Percentiles rank a stretch among this genome's conserved stretches.
These are phyloP conservation scores for carrot (Daucus carota) DNA, from an alignment of 129 eudicot genomes.

Conservation along the genomic window DH1_v3.0 NC_030383.2:6378501-6379000, in stretches of 20 bases:
- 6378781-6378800: not conserved
- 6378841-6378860: constrained; percentile 25
- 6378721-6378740: constrained; percentile 3
- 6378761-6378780: not conserved
- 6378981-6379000: constrained; percentile 9
- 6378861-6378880: constrained; percentile 13
- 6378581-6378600: constrained; percentile 11
- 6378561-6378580: constrained; percentile 47
- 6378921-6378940: not conserved
- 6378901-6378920: constrained; percentile 11
- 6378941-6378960: not conserved
- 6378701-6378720: no score
- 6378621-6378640: constrained; percentile 4
- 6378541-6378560: constrained; percentile 22
- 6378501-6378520: constrained; percentile 28
- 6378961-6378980: not conserved
- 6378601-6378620: constrained; percentile 12
- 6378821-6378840: constrained; percentile 45
- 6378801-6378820: not conserved
- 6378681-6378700: constrained; percentile 4
- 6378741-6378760: constrained; percentile 31
- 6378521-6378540: no score
- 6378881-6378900: constrained; percentile 14
- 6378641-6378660: constrained; percentile 7
- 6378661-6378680: constrained; percentile 1